A percentile compares a stretch with the other conserved stretches of the same genome.
Evolutionary conservation across 345 rosid species (phyloP).

Genomic region (Acer yangbiense): DNA sequence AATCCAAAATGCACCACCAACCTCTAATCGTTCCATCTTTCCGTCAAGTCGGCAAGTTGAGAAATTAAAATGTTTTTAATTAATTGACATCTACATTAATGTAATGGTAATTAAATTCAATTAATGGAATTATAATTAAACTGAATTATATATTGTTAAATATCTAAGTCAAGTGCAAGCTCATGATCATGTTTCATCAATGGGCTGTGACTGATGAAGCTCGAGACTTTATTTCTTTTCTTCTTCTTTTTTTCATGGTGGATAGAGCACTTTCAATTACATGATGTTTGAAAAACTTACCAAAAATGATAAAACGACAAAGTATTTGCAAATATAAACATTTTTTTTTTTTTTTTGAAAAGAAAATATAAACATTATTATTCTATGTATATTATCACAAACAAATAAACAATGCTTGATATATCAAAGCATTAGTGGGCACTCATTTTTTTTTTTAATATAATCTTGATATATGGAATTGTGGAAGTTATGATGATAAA

Average conservation of each 20-base stretch:
- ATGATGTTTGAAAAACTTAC: background rate
- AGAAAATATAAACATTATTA: background rate
- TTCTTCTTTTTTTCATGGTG: constrained; percentile 7
- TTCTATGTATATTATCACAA: no score
- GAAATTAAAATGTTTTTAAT: background rate
- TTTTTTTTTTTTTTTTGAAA: no score
- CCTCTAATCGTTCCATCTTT: background rate
- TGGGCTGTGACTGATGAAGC: constrained; percentile 3
- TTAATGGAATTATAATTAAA: background rate
- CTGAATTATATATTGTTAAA: background rate
- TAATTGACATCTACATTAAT: background rate
- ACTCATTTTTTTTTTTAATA: no score
- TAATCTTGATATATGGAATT: background rate
- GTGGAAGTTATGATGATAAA: constrained; percentile 16
- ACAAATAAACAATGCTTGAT: background rate
- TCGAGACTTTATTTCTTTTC: background rate
- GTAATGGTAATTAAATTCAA: no score
- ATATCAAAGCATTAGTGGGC: background rate
- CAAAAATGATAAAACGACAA: background rate
- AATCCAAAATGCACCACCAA: background rate
- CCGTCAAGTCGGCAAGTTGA: background rate
- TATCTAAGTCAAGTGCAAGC: constrained; percentile 22
- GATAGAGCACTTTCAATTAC: constrained; percentile 20
- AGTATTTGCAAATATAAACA: background rate
- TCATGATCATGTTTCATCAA: background rate